A percentile compares a stretch with the other conserved stretches of the same genome.
Conservation (phyloP, 345 rosid genomes). For the Lenwebbia sp. region DNA sequence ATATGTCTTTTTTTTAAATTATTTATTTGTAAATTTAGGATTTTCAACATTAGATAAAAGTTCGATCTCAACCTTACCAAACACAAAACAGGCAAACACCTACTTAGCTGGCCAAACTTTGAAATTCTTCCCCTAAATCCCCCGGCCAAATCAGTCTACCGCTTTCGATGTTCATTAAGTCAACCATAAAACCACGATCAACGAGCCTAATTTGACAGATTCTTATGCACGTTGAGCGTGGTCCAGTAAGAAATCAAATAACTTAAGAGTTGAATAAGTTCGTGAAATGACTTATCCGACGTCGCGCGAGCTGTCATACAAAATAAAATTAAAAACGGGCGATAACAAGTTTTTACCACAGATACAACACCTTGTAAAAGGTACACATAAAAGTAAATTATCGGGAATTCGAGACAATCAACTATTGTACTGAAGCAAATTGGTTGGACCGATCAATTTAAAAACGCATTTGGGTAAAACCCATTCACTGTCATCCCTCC, state of each 20-base stretch:
- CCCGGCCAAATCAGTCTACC: not conserved
- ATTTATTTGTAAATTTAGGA: not conserved
- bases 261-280: too few relatives aligned
- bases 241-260: not conserved
- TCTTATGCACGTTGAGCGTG: too few relatives aligned
- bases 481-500: slow-evolving; percentile 53
- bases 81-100: not conserved
- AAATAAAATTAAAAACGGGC: not conserved
- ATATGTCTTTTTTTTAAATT: not conserved
- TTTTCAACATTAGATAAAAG: not conserved
- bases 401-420: not conserved
- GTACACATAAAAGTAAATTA: not conserved
- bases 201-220: not conserved
- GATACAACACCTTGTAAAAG: not conserved
- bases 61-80: not conserved
- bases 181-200: not conserved
- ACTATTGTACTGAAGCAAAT: not conserved
- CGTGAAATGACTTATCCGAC: too few relatives aligned
- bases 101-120: not conserved
- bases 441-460: not conserved
- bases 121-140: not conserved
- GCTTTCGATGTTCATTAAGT: not conserved
- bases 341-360: not conserved
- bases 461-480: slow-evolving; percentile 13
- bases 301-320: not conserved